Conservation (phyloP, 805 yeast species). For the Lachancea nothofagi region DNA sequence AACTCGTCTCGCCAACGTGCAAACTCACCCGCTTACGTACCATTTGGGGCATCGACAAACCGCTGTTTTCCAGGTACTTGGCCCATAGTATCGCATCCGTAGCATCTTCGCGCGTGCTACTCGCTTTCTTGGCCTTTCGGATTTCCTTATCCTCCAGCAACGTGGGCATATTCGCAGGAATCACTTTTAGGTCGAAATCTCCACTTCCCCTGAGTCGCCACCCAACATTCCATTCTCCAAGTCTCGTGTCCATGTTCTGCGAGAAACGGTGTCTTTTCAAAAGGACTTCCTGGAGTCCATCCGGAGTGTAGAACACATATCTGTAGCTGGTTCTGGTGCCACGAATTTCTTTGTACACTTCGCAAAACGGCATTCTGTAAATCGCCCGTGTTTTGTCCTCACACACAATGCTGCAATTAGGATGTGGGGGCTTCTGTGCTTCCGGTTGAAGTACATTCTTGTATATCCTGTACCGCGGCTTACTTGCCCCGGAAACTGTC, state of each 20-base stretch:
- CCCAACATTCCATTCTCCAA: constrained; percentile 3
- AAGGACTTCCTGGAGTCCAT: background rate
- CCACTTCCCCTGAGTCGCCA: background rate
- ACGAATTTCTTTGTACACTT: background rate
- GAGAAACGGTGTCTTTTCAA: background rate
- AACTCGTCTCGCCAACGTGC: constrained; percentile 1
- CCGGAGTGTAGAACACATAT: background rate
- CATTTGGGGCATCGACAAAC: background rate
- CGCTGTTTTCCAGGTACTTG: background rate
- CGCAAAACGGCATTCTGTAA: constrained; percentile 5
- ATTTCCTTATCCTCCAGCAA: constrained; percentile 3
- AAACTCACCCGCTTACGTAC: background rate
- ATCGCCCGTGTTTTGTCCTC: background rate
- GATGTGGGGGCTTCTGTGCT: background rate
- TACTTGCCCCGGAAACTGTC: background rate
- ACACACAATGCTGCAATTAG: background rate
- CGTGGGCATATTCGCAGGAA: background rate
- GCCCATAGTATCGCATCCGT: background rate
- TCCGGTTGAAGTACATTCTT: constrained; percentile 1
- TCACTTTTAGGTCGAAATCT: background rate
- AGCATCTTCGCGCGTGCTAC: no score
- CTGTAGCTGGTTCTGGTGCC: background rate
- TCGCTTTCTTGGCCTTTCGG: constrained; percentile 1
- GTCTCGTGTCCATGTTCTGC: background rate
- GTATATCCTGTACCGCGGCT: constrained; percentile 2